Base-by-base conservation (phyloP, 768 basidiomycete species). In the Lactarius hatsudake region DNA sequence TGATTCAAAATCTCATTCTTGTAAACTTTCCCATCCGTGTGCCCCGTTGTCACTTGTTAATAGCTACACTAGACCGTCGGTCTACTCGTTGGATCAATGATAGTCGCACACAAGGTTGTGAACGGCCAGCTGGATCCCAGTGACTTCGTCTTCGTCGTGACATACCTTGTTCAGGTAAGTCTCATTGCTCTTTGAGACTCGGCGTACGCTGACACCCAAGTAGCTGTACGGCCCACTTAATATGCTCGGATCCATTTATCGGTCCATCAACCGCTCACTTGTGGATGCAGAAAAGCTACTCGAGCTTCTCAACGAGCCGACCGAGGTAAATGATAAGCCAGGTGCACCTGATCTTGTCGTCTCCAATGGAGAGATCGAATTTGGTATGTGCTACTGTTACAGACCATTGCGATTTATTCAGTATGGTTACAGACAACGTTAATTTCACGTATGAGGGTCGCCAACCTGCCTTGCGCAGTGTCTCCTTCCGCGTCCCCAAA, bases 401-500 rank as follows among this genome's bases (percentile, higher is more conserved):
- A 13, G 12, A 26, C 54, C n/a, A 36, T 23, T 30, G 8, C 38
- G n/a, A 34, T 34, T 18, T 17, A 67, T 68, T 68, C 9, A 64
- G 61, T 64, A 13, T 38, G 63, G 45, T 58, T 38, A 43, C 55
- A 93, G 90, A 93, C 32, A 87, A 96, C 71, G 96, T 96, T 71
- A 82, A 77, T 71, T 95, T 98, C 78, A 89, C 91, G 4, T 96
- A 97, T 76, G 90, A 92, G 71, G 82, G 82, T 4, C 84, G 89
- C 28, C 82, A 81, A 18, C 84, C 82, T 68, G 90, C 90, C 0
- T 81, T 98, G 18, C 83, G 87, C 67, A 85, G 86, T 36, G 84
- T 98, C 45, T 92, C 89, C 2, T 98, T 98, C 83, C 90, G 86
- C 72, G 88, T 98, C 23, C 91, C 91, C 0, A 92, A 90, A 73